phyloP scores from a whole-genome alignment of 1,284 basidiomycete species.

The Rhodofomes roseus region DNA sequence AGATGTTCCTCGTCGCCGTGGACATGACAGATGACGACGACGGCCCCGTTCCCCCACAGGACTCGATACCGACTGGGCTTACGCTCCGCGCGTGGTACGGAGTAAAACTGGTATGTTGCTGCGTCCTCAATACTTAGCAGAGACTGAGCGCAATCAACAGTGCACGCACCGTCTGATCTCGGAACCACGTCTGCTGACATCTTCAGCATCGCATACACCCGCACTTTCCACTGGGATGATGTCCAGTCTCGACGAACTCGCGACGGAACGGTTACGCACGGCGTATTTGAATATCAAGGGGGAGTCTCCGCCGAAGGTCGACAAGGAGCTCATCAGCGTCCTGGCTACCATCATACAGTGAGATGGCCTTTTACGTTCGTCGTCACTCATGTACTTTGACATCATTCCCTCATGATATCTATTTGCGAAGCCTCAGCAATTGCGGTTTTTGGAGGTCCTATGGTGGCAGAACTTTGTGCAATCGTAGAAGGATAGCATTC shows the following conservation, averaged over 20 bases:
- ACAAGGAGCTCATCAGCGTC: conserved; percentile 21
- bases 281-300: conserved; percentile 40
- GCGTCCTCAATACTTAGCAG: neutral
- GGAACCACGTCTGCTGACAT: conserved; percentile 30
- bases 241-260: conserved; percentile 56
- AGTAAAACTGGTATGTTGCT: conserved; percentile 68
- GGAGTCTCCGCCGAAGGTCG: conserved; percentile 24
- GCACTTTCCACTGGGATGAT: conserved; percentile 49
- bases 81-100: conserved; percentile 82
- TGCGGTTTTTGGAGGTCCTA: no score
- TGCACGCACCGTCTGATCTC: conserved; percentile 53
- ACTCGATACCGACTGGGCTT: conserved; percentile 52
- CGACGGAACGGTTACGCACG: conserved; percentile 64
- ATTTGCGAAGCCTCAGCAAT: no score
- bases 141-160: conserved; percentile 30
- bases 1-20: conserved; percentile 77
- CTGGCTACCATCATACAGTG: conserved; percentile 24
- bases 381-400: no score
- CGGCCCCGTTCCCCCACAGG: conserved; percentile 31
- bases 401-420: no score
- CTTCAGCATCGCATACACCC: conserved; percentile 54
- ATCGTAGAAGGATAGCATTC: no score
- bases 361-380: neutral
- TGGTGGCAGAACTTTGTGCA: no score
- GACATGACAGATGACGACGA: conserved; percentile 79